Conservation (phyloP, 805 yeast species). For the Zygoascus bituminiphila region DNA sequence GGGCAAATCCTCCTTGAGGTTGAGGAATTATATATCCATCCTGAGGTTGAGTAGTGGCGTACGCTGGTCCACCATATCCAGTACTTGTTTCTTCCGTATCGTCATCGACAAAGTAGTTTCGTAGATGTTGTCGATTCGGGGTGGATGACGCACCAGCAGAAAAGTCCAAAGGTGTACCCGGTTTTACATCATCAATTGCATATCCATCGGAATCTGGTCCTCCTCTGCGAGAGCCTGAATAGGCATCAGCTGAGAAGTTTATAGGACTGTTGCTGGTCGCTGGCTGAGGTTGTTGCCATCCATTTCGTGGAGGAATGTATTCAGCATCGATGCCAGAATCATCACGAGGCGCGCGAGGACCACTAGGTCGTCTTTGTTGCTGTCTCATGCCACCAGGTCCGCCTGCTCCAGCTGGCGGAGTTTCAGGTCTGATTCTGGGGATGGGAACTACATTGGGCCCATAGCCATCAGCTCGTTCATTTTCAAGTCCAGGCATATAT, state of each 20-base stretch:
- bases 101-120: slow-evolving; percentile 9
- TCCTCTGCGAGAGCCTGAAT: background rate
- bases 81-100: background rate
- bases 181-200: background rate
- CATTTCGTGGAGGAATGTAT: slow-evolving; percentile 4
- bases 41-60: background rate
- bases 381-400: background rate
- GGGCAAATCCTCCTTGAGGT: background rate
- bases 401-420: background rate
- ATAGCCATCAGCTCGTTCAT: slow-evolving; percentile 8
- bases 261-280: background rate
- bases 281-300: slow-evolving; percentile 4
- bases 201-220: background rate
- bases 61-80: background rate
- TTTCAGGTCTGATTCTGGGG: slow-evolving; percentile 19
- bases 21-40: too few species aligned
- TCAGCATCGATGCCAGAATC: background rate
- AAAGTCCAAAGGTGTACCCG: background rate
- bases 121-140: slow-evolving; percentile 6
- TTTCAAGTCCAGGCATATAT: slow-evolving; percentile 21
- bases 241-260: background rate
- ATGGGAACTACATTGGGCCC: slow-evolving; percentile 27
- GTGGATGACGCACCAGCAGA: slow-evolving; percentile 3
- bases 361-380: slow-evolving; percentile 7
- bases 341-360: slow-evolving; percentile 6